Evolutionary conservation across 2,329 filamentous ascomycete genomes (phyloP), one percentile per base, ranked within the genome.

Genomic region (Curvularia eragrostidis): DNA sequence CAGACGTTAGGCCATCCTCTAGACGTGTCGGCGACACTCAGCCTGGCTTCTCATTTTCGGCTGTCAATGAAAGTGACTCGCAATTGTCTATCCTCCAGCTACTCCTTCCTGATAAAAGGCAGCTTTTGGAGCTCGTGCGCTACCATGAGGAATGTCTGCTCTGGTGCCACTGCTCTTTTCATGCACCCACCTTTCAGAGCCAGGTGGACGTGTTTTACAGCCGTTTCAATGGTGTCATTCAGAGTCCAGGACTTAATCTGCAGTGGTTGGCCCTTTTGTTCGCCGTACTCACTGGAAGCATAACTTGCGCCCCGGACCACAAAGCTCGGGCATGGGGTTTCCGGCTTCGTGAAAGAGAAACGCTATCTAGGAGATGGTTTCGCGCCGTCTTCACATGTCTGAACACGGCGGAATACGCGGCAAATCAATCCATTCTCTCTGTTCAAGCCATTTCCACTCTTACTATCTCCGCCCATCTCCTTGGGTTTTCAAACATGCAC

Each of bases 401-500:
- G 28, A 30, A 30, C 28, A 9, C 28, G 28, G 28, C 28, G 7
- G 28, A 30, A 30, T 30, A 30, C 8, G 28, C 28, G 3, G 28
- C 28, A 30, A 30, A 30, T 30, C 28, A 30, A 30, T 30, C 28
- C 28, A 30, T 30, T 9, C 28, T 30, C 28, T 30, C 28, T 30
- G 8, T 30, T 30, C 28, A 30, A 30, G 28, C 28, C 28, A 30
- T 30, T 30, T 30, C 28, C 28, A 30, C 28, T 9, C 28, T 66
- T 82, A 81, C 80, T 3, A 77, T 81, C n/a, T 75, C 76, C 7
- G 80, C 78, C 0, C 80, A 82, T 54, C 67, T 79, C 15, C 69
- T 82, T 1, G 80, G 80, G 1, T 76, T 75, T 28, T 79, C 77
- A 10, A 80, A 78, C 58, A 77, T 74, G 15, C 79, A 81, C 46